Base-by-base conservation (phyloP, 169 alveolate genomes). In the Plasmodium knowlesi region DNA sequence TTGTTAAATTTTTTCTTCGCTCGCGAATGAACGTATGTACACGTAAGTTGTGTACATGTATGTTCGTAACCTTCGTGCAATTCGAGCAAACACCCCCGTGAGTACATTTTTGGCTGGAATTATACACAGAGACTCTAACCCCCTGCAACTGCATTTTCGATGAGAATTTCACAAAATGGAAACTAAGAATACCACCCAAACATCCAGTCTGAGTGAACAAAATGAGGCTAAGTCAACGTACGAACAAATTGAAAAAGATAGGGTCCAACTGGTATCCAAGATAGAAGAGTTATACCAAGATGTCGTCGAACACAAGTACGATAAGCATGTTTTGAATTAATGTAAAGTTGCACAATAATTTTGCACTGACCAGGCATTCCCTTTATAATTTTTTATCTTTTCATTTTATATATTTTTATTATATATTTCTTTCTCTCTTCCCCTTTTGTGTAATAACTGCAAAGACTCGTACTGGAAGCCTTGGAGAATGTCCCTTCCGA, bases 391-490 rank as follows among this genome's bases (percentile, higher is more conserved):
- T 70, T 25, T 61, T 46, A 5, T 22, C 39, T 16, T 61, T 61
- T 82, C 16, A 41, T 34, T 82, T 19, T 61, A n/a, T 32, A 1
- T 73, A 8, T 25, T 28, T 37, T 1, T 76, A 14, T 19, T 34
- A 73, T 73, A 53, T n/a, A 30, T 34, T 39, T 16, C 30, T 30
- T 3, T 74, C 16, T 57, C 10, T 46, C 22, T 16, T 46, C 82
- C 76, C 50, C 46, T 78, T 67, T 70, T 39, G 61, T 22, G 22
- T 53, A 72, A 61, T 37, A 41, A 53, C 70, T 28, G 22, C 46
- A 67, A 83, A 96, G 98, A 73, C 95, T 98, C 54, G 99, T 98
- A 32, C 85, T 98, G 57, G 97, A 98, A 83, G 98, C 98, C 25
- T 93, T 97, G 73, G 96, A 93, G 72, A 95, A 97, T 85, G 96